Evolutionary conservation across 2,329 filamentous ascomycete species (phyloP).

Genomic region (Biscogniauxia sp.): DNA sequence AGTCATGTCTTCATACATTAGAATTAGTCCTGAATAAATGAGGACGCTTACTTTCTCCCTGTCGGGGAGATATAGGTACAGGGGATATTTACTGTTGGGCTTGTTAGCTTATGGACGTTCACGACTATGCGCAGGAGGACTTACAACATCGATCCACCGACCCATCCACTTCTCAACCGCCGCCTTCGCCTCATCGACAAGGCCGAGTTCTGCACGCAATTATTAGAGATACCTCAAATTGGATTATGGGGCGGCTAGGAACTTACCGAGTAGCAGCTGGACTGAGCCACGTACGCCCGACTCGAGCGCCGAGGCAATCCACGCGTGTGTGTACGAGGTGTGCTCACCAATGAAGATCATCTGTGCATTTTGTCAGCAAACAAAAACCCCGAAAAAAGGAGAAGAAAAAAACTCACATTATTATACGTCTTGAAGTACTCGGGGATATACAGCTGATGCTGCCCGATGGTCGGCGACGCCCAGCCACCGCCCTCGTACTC

Average conservation of each 20-base stretch:
- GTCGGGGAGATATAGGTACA: neutral
- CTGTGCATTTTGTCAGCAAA: slow-evolving; percentile 23
- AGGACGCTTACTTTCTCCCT: too few species aligned
- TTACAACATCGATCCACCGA: slow-evolving; percentile 55
- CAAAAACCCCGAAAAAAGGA: neutral
- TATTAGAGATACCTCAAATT: slow-evolving; percentile 4
- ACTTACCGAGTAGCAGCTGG: slow-evolving; percentile 57
- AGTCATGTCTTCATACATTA: neutral
- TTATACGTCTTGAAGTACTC: slow-evolving; percentile 71
- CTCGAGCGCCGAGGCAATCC: slow-evolving; percentile 67
- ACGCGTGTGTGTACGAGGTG: slow-evolving; percentile 69
- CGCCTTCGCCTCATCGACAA: slow-evolving; percentile 68
- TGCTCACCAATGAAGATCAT: slow-evolving; percentile 71
- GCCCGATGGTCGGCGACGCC: slow-evolving; percentile 58
- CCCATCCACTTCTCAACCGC: slow-evolving; percentile 67
- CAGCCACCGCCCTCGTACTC: slow-evolving; percentile 61
- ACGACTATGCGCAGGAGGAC: slow-evolving; percentile 3
- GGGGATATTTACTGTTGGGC: neutral
- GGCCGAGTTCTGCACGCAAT: slow-evolving; percentile 48
- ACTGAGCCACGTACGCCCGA: slow-evolving; percentile 64
- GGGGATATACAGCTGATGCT: slow-evolving; percentile 68
- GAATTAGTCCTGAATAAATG: neutral
- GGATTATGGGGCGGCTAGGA: neutral
- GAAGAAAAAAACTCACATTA: slow-evolving; percentile 38
- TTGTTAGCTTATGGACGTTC: neutral